Conservation (phyloP, 257 asterid species). For the Capsicum chinense region DNA sequence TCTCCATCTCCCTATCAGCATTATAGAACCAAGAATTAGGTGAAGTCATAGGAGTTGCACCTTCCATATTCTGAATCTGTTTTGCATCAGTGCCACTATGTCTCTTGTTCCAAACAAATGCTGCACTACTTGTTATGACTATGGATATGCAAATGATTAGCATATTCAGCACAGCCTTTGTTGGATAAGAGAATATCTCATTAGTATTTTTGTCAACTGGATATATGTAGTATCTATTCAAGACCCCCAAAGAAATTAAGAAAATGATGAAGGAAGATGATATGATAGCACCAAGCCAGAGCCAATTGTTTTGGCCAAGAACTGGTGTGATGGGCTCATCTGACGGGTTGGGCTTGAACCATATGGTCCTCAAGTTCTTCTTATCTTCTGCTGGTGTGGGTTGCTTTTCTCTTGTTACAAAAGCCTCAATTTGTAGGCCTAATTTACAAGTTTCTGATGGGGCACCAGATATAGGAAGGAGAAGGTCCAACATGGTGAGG, state of each 20-base stretch:
- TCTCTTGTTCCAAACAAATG: conserved; percentile 65
- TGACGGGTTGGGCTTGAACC: conserved; percentile 65
- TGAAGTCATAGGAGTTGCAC: conserved; percentile 59
- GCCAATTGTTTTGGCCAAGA: conserved; percentile 65
- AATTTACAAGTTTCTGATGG: conserved; percentile 46
- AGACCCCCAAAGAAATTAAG: conserved; percentile 54
- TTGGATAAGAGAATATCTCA: conserved; percentile 44
- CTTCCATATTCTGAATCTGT: conserved; percentile 66
- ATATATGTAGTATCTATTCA: conserved; percentile 57
- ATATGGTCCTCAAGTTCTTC: conserved; percentile 40
- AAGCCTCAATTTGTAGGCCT: conserved; percentile 63
- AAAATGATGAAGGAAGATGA: conserved; percentile 63
- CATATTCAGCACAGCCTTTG: conserved; percentile 47
- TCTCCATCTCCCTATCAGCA: conserved; percentile 75
- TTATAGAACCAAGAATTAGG: conserved; percentile 59
- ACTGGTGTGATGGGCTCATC: conserved; percentile 62
- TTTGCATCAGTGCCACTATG: conserved; percentile 41
- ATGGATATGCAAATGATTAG: conserved; percentile 55
- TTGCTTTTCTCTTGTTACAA: conserved; percentile 65
- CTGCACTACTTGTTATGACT: conserved; percentile 45
- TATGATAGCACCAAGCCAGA: conserved; percentile 70
- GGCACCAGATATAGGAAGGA: conserved; percentile 61
- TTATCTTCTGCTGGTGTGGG: conserved; percentile 29
- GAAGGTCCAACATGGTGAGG: conserved; percentile 66
- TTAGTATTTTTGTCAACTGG: conserved; percentile 68